Percentiles rank a stretch among this genome's conserved stretches.
Evolutionary conservation across 768 basidiomycete species (phyloP).

Genomic region (Tremella mesenterica): DNA sequence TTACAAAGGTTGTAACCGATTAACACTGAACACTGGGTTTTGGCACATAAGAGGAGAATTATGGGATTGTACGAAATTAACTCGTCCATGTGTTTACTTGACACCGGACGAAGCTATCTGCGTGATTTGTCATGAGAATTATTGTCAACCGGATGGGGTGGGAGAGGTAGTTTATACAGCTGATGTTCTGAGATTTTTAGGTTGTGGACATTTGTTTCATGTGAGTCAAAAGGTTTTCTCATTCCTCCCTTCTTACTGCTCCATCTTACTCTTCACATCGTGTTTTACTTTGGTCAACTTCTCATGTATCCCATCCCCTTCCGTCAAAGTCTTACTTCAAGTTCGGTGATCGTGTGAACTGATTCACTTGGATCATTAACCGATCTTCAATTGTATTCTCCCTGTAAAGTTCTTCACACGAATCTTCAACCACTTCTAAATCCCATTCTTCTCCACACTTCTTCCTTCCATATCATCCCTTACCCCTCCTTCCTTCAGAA

Average conservation of each 20-base stretch:
- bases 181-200: constrained; percentile 62
- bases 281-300: background rate
- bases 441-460: no score
- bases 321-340: no score
- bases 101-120: constrained; percentile 16
- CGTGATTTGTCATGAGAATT: constrained; percentile 33
- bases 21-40: background rate
- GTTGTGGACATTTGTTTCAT: constrained; percentile 84
- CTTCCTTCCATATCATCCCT: no score
- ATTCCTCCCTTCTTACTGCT: background rate
- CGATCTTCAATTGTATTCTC: no score
- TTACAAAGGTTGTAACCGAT: background rate
- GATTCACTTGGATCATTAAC: no score
- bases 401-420: no score
- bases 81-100: constrained; percentile 17
- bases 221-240: constrained; percentile 53
- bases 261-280: background rate
- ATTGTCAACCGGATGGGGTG: constrained; percentile 9
- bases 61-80: constrained; percentile 9
- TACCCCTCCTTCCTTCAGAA: no score
- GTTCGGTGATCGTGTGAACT: no score
- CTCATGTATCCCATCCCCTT: no score
- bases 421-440: no score
- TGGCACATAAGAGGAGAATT: no score
- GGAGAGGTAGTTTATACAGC: constrained; percentile 16